phyloP scores from a whole-genome alignment of 257 asterid genomes.

The Solanum virginianum region DNA sequence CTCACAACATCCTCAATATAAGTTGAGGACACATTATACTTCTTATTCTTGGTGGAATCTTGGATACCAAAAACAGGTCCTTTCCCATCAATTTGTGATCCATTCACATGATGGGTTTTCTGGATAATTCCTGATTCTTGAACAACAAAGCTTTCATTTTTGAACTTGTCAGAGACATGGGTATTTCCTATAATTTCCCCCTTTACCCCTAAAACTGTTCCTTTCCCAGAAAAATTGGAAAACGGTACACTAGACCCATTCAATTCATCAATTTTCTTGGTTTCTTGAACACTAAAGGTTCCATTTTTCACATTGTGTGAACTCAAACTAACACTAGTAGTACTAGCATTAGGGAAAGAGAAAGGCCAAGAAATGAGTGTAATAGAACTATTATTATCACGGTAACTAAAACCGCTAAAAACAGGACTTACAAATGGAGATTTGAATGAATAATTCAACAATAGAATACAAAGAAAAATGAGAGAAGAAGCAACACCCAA shows the following conservation, averaged over 20 bases:
- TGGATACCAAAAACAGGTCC: background rate
- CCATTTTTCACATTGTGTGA: constrained; percentile 6
- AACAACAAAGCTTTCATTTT: constrained; percentile 13
- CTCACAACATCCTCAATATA: background rate
- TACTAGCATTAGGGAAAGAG: constrained; percentile 1
- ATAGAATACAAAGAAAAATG: constrained; percentile 28
- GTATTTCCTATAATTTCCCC: constrained; percentile 8
- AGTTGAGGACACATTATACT: background rate
- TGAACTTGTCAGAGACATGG: constrained; percentile 7
- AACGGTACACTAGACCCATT: constrained; percentile 5
- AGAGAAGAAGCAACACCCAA: constrained; percentile 34
- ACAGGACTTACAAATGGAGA: constrained; percentile 41
- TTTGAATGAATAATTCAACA: constrained; percentile 36
- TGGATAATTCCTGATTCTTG: constrained; percentile 7
- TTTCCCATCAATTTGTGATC: constrained; percentile 5
- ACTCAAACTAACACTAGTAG: constrained; percentile 1
- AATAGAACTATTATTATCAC: background rate
- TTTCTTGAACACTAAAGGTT: constrained; percentile 7
- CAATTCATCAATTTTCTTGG: background rate
- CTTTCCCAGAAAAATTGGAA: background rate
- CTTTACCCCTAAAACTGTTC: constrained; percentile 13
- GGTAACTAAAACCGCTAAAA: constrained; percentile 20
- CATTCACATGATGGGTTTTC: constrained; percentile 3
- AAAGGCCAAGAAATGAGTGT: constrained; percentile 32
- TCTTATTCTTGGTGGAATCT: background rate